Evolutionary conservation across 164 flowering plant genomes (phyloP).

Genomic region (Vitis amurensis): DNA sequence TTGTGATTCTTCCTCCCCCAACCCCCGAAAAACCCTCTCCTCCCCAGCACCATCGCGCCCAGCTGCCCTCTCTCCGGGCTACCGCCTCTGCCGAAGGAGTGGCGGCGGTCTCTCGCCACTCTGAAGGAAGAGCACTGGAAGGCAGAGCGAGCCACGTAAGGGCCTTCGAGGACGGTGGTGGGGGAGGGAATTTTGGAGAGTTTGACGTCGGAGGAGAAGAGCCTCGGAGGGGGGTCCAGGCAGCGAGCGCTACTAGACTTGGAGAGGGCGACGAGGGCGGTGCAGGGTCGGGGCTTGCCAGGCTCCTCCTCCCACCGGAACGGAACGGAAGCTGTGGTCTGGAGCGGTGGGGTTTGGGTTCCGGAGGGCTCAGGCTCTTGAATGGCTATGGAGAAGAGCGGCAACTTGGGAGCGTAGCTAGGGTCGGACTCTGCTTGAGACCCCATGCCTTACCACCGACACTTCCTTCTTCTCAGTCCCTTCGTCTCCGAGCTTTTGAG

Average conservation of each 20-base stretch:
- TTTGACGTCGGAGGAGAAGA: slow-evolving; percentile 5
- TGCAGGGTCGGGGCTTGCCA: slow-evolving; percentile 51
- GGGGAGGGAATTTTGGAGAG: slow-evolving; percentile 43
- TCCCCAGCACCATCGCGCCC: slow-evolving; percentile 17
- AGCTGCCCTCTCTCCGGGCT: slow-evolving; percentile 21
- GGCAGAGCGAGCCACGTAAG: slow-evolving; percentile 16
- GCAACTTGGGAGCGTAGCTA: slow-evolving; percentile 21
- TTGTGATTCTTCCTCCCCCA: slow-evolving; percentile 22
- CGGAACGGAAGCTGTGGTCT: slow-evolving; percentile 42
- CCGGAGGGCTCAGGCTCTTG: slow-evolving; percentile 36
- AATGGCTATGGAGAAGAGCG: slow-evolving; percentile 18
- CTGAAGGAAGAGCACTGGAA: slow-evolving; percentile 38
- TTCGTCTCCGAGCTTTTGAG: not conserved
- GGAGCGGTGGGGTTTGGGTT: slow-evolving; percentile 41
- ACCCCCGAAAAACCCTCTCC: slow-evolving; percentile 27
- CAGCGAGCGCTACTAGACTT: not conserved
- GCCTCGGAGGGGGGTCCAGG: slow-evolving; percentile 47
- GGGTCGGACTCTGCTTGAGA: slow-evolving; percentile 14
- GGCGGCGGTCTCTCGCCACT: slow-evolving; percentile 15
- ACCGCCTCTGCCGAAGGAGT: slow-evolving; percentile 14
- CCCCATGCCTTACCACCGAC: slow-evolving; percentile 10
- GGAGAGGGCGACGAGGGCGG: slow-evolving; percentile 13
- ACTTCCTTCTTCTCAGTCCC: not conserved
- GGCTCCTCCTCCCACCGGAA: slow-evolving; percentile 69
- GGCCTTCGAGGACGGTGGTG: slow-evolving; percentile 53